Evolutionary conservation across 768 basidiomycete genomes (phyloP).

Genomic region (Myochromella boudieri): DNA sequence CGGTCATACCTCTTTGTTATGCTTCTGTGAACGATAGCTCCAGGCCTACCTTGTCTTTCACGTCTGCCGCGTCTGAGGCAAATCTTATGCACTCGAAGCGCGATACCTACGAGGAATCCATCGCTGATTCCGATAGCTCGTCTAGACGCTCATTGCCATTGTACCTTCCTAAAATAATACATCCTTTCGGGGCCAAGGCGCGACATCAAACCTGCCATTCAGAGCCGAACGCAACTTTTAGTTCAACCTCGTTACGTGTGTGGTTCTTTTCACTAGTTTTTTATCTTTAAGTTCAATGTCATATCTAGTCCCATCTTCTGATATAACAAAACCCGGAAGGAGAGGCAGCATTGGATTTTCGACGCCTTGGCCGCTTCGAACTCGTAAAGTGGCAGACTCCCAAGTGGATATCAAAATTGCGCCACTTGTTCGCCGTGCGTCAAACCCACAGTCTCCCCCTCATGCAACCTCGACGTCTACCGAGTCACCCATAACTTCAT

Average conservation of each 20-base stretch:
- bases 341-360: constrained; percentile 7
- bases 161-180: constrained; percentile 16
- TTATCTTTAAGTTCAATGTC: background rate
- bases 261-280: background rate
- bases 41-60: background rate
- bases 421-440: constrained; percentile 21
- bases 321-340: constrained; percentile 2
- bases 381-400: constrained; percentile 7
- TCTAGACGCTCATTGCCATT: constrained; percentile 19
- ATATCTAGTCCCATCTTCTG: background rate
- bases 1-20: background rate
- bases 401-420: background rate
- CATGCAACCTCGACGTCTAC: constrained; percentile 4
- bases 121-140: constrained; percentile 20
- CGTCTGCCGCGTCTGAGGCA: background rate
- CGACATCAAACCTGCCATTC: constrained; percentile 2
- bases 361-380: constrained; percentile 13
- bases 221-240: constrained; percentile 1
- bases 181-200: constrained; percentile 14
- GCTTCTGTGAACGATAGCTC: constrained; percentile 2
- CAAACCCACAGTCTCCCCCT: constrained; percentile 17
- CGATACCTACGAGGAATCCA: constrained; percentile 15
- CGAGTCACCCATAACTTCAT: constrained; percentile 17
- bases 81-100: background rate
- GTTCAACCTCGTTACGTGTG: constrained; percentile 7